These are phyloP conservation scores for Penicillium sp. DNA, from an alignment of 2,329 filamentous ascomycete genomes.

Conservation along the genomic window DNA sequence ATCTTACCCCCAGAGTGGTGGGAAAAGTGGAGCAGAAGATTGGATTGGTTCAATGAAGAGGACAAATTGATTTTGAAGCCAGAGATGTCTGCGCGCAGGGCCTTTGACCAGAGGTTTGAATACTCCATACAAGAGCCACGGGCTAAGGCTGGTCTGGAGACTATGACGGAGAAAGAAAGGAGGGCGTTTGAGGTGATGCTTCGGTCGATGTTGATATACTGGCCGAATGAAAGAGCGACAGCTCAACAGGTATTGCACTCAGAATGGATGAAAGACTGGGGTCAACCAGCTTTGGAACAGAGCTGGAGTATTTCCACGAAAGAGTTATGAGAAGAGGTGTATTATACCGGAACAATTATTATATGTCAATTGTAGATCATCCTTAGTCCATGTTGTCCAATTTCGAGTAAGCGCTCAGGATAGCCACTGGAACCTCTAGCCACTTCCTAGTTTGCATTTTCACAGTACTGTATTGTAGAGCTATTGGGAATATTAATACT, in stretches of 20 bases:
- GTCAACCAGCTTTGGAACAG: conserved; percentile 18
- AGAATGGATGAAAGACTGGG: conserved; percentile 29
- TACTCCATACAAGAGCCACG: conserved; percentile 29
- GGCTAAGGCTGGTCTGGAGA: conserved; percentile 19
- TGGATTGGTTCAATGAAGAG: conserved; percentile 21
- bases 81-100: conserved; percentile 4
- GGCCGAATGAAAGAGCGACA: conserved; percentile 21
- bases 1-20: conserved; percentile 30
- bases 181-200: conserved; percentile 27
- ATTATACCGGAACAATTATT: no score
- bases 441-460: no score
- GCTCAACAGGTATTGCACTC: conserved; percentile 25
- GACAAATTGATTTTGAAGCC: background rate
- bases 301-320: background rate
- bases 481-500: background rate
- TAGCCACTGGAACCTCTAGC: no score
- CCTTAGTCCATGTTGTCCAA: no score
- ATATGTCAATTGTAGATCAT: background rate
- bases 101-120: conserved; percentile 19
- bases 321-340: background rate
- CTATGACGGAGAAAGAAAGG: conserved; percentile 19
- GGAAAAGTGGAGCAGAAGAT: conserved; percentile 22
- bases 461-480: no score
- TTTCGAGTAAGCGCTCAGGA: background rate
- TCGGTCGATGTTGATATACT: conserved; percentile 24